Percentiles rank a stretch among this genome's conserved stretches.
Evolutionary conservation across 208 protist species (phyloP).

Genomic region (Leishmania mexicana): DNA sequence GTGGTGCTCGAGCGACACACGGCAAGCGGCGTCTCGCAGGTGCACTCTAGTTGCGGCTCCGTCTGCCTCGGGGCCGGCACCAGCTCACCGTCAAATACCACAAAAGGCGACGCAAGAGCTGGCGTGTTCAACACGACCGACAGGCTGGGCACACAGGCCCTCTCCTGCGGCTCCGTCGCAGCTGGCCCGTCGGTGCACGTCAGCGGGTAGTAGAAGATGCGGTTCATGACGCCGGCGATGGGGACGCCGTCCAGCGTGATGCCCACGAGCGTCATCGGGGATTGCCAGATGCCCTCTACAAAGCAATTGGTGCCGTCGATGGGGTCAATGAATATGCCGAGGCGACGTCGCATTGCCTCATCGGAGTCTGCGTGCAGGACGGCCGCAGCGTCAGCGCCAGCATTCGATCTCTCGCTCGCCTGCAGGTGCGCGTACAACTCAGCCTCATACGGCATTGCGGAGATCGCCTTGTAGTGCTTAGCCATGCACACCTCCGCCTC

Average conservation of each 20-base stretch:
- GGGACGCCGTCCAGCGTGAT: conserved; percentile 69
- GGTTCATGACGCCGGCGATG: conserved; percentile 68
- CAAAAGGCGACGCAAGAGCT: conserved; percentile 25
- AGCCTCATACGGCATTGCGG: conserved; percentile 25
- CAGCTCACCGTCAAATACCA: conserved; percentile 52
- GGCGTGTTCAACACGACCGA: conserved; percentile 50
- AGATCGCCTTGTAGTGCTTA: conserved; percentile 17
- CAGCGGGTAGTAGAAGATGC: conserved; percentile 53
- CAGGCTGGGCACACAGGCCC: conserved; percentile 14
- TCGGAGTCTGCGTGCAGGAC: conserved; percentile 30
- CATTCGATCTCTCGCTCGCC: background rate
- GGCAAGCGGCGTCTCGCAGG: conserved; percentile 9
- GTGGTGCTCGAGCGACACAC: conserved; percentile 53
- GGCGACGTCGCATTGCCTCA: conserved; percentile 41
- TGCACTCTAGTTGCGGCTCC: background rate
- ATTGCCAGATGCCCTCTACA: conserved; percentile 56
- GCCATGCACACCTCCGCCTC: conserved; percentile 31
- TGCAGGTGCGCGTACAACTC: conserved; percentile 28
- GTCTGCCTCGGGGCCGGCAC: conserved; percentile 4
- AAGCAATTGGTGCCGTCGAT: conserved; percentile 89
- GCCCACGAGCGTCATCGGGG: conserved; percentile 79
- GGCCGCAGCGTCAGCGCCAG: background rate
- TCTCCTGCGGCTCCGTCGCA: background rate
- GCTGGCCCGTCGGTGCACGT: background rate
- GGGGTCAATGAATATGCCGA: conserved; percentile 86